phyloP scores from a whole-genome alignment of 306 rosid genomes.

The Elaeagnus macrophylla region DNA sequence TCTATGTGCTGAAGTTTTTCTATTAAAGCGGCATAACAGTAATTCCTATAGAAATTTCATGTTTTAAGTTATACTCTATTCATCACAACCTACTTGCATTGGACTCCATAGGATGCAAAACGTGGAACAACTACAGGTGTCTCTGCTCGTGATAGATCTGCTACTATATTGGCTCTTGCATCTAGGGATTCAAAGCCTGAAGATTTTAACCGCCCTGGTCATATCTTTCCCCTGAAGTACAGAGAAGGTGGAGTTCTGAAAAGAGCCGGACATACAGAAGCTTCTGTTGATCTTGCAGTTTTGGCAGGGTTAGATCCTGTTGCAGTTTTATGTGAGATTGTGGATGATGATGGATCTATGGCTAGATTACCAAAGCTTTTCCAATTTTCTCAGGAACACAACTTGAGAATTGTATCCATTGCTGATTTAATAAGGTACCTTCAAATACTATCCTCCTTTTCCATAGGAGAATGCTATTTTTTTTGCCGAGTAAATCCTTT shows the following conservation, averaged over 20 bases:
- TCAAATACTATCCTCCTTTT: not conserved
- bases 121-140: conserved; percentile 88
- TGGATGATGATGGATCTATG: conserved; percentile 98
- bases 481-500: too few relatives aligned
- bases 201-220: conserved; percentile 94
- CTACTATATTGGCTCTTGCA: conserved; percentile 79
- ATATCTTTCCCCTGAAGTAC: conserved; percentile 85
- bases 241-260: conserved; percentile 93
- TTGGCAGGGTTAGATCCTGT: conserved; percentile 81
- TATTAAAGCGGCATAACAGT: not conserved
- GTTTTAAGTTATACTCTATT: too few relatives aligned
- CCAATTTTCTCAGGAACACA: conserved; percentile 52
- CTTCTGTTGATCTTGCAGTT: conserved; percentile 81
- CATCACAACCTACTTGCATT: too few relatives aligned
- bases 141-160: conserved; percentile 87
- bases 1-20: not conserved
- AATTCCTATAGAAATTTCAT: not conserved
- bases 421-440: conserved; percentile 85
- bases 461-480: too few relatives aligned
- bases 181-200: conserved; percentile 71
- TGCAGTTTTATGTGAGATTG: conserved; percentile 80
- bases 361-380: conserved; percentile 92
- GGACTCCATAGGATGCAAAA: conserved; percentile 14
- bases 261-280: conserved; percentile 98
- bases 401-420: conserved; percentile 77